phyloP scores from a whole-genome alignment of 1,284 basidiomycete species.

The Melampsora abietis-canadensis region DNA sequence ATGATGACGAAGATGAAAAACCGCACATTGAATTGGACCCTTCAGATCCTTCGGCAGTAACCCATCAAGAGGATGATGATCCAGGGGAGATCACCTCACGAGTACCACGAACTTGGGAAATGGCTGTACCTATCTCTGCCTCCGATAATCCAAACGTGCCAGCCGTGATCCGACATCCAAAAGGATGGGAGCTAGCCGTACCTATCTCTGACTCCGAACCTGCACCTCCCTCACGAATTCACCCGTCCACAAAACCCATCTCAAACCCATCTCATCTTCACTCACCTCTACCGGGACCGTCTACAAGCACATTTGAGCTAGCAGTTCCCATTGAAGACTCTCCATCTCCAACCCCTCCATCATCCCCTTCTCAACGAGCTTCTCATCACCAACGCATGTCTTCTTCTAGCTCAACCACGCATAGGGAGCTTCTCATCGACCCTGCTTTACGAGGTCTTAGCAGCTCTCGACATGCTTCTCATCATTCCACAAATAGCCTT shows the following conservation, averaged over 20 bases:
- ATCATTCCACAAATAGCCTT: too few species aligned
- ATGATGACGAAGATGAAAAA: not conserved
- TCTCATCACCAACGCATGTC: not conserved
- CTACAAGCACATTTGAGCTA: constrained; percentile 17
- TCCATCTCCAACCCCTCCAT: not conserved
- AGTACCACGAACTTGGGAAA: constrained; percentile 23
- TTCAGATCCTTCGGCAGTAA: not conserved
- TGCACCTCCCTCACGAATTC: not conserved
- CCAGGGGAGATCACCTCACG: not conserved
- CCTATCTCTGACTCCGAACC: constrained; percentile 19
- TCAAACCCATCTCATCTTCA: not conserved
- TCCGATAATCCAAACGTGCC: not conserved
- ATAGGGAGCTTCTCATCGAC: not conserved
- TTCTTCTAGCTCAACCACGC: not conserved
- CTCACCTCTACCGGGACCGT: not conserved
- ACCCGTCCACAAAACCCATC: not conserved
- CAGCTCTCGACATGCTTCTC: too few species aligned
- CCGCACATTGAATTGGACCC: not conserved
- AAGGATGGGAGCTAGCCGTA: constrained; percentile 29
- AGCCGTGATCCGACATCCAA: not conserved
- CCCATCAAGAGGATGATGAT: not conserved
- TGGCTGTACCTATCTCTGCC: constrained; percentile 27
- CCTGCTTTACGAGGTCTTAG: not conserved
- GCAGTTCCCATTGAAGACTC: constrained; percentile 29
- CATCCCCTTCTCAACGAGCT: not conserved